Base-by-base conservation (phyloP, 805 yeast genomes). In the Tetrapisispora iriomotensis region DNA sequence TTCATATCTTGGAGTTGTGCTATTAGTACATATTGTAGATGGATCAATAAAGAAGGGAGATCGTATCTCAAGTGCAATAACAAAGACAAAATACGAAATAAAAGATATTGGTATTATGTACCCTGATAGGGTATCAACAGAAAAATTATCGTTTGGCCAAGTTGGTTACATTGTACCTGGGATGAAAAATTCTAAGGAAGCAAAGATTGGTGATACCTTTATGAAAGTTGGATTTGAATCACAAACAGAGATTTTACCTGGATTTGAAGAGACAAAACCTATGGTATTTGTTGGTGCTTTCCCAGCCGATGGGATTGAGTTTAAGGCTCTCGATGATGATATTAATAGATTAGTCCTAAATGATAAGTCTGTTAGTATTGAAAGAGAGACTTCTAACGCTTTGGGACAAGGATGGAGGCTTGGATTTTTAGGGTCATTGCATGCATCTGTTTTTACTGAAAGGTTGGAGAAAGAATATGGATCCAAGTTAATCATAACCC, bases 221-320 rank as follows among this genome's bases (percentile, higher is more conserved):
- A 75, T 76, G 71, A 76, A 73, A 41, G 64, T 66, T 10, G 82
- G 81, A 4, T 55, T 61, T 18, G 70, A 68, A 25, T 36, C 44
- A n/a, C 70, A 68, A 29, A 77, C 82, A 2, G 84, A 79, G 45
- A 80, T 96, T 1, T 67, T 90, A 20, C 95, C 94, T 1, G 97
- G 97, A 1, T 92, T 90, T 59, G 96, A 88, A 61, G 96, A 86
- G 51, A 88, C 94, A 1, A 88, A 92, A 60, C 96, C 97, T 1
- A 92, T 92, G 97, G 97, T 90, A 8, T 92, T 90, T 58, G 94
- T 90, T 36, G 97, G 97, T 12, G 98, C 97, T 0, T 90, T 86
- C 51, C 97, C 98, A 0, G 92, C 96, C 0, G 95, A 90, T 53
- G 95, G 95, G 4, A 72, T 81, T 0, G 95, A 90, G 51, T 90